Evolutionary conservation across 2,329 filamentous ascomycete genomes (phyloP).

Genomic region (Microsporum ferrugineum): DNA sequence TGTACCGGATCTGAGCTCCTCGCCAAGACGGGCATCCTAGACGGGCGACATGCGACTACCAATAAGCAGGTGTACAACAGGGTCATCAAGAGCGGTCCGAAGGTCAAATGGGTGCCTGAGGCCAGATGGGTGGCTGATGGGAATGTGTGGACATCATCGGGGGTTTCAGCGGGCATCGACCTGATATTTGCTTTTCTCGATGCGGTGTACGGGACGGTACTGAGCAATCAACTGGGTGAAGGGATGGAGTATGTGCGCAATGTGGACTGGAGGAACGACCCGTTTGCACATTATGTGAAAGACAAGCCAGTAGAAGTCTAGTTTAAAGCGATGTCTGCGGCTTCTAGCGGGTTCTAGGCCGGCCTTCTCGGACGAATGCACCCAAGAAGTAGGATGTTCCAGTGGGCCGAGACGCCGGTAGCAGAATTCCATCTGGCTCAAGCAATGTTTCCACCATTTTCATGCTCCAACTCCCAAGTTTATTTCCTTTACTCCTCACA

Average conservation of each 20-base stretch:
- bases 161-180: constrained; percentile 53
- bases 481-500: not conserved
- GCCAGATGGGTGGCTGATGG: constrained; percentile 56
- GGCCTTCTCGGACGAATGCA: not conserved
- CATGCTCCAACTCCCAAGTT: not conserved
- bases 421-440: not conserved
- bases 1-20: constrained; percentile 54
- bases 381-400: not conserved
- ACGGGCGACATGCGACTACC: constrained; percentile 51
- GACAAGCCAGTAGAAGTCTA: not conserved
- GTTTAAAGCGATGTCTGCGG: not conserved
- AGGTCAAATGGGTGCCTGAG: constrained; percentile 48
- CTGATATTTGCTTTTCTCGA: constrained; percentile 47
- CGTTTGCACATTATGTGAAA: constrained; percentile 33
- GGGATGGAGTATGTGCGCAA: constrained; percentile 51
- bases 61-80: constrained; percentile 50
- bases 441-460: not conserved
- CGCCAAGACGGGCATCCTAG: constrained; percentile 48
- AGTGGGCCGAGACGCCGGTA: not conserved
- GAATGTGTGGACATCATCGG: constrained; percentile 55
- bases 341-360: not conserved
- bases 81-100: constrained; percentile 38
- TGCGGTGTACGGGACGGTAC: constrained; percentile 42
- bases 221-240: constrained; percentile 40
- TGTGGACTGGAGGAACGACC: constrained; percentile 41